A percentile compares a stretch with the other conserved stretches of the same genome.
Conservation (phyloP, 345 rosid species). For the Kandelia obovata region DNA sequence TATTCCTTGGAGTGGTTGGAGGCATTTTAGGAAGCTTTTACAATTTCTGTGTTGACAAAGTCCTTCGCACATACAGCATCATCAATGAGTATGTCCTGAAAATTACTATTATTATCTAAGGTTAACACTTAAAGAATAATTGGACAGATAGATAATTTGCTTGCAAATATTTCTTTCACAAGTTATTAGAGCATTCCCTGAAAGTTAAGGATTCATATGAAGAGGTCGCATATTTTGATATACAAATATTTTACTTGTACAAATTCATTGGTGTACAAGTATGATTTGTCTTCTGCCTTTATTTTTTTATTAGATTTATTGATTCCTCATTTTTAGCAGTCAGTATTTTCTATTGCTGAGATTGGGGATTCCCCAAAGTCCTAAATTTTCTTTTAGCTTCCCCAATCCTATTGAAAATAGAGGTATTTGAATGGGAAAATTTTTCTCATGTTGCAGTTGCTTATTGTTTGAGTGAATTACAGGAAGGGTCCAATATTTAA, state of each 20-base stretch:
- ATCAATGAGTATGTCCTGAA: slow-evolving; percentile 65
- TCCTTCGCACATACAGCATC: slow-evolving; percentile 70
- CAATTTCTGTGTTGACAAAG: slow-evolving; percentile 81
- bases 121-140: not conserved
- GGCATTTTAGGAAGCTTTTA: slow-evolving; percentile 84
- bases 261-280: no score
- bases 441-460: not conserved
- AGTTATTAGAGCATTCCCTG: no score
- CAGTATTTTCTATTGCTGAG: no score
- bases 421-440: not conserved
- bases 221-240: no score
- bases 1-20: slow-evolving; percentile 72
- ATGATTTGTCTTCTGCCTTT: no score
- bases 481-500: slow-evolving; percentile 76
- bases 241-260: no score
- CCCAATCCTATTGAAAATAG: no score
- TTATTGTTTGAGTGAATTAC: slow-evolving; percentile 31
- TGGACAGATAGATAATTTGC: no score
- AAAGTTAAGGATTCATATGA: no score
- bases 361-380: not conserved
- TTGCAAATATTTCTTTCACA: no score
- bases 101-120: not conserved
- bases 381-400: not conserved
- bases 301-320: no score
- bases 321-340: no score